These are phyloP conservation scores for Pseudocohnilembus persalinus DNA, from an alignment of 169 alveolate species.

Conservation along the genomic window DNA sequence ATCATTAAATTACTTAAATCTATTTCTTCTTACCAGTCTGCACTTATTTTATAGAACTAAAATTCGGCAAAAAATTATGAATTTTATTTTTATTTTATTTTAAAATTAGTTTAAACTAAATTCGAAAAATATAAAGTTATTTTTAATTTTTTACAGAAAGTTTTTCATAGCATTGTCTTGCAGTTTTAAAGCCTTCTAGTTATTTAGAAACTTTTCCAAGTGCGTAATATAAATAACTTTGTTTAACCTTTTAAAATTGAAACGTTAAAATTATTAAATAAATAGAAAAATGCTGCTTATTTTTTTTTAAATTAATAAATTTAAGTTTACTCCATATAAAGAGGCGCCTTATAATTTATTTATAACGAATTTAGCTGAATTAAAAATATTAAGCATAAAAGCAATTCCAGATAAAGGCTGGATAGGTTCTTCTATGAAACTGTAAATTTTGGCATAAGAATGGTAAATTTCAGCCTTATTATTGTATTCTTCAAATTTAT, in stretches of 20 bases:
- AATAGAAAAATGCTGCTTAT: not conserved
- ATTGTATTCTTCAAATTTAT: slow-evolving; percentile 65
- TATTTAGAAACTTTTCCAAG: slow-evolving; percentile 68
- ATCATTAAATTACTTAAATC: slow-evolving; percentile 71
- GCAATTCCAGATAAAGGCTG: slow-evolving; percentile 64
- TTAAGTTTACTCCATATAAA: slow-evolving; percentile 54
- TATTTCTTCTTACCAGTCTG: slow-evolving; percentile 80
- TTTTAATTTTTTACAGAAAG: slow-evolving; percentile 13
- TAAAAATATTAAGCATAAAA: slow-evolving; percentile 70
- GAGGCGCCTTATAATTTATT: slow-evolving; percentile 62
- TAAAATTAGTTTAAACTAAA: not conserved
- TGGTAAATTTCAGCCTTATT: slow-evolving; percentile 72
- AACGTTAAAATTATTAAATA: too few relatives aligned
- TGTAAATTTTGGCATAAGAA: slow-evolving; percentile 75
- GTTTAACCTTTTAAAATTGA: slow-evolving; percentile 4
- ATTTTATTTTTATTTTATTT: too few relatives aligned
- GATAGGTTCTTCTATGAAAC: slow-evolving; percentile 80
- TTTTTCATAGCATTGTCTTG: slow-evolving; percentile 79
- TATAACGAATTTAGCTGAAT: slow-evolving; percentile 75
- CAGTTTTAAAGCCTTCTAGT: slow-evolving; percentile 80
- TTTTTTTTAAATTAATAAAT: not conserved
- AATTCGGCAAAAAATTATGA: too few relatives aligned
- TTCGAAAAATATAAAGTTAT: too few relatives aligned
- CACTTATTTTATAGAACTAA: slow-evolving; percentile 68
- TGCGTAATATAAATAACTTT: slow-evolving; percentile 76